A percentile compares a stretch with the other conserved stretches of the same genome.
These are phyloP conservation scores for Exophiala phaeomuriformis DNA, from an alignment of 2,329 filamentous ascomycete species.

Conservation along the genomic window DNA sequence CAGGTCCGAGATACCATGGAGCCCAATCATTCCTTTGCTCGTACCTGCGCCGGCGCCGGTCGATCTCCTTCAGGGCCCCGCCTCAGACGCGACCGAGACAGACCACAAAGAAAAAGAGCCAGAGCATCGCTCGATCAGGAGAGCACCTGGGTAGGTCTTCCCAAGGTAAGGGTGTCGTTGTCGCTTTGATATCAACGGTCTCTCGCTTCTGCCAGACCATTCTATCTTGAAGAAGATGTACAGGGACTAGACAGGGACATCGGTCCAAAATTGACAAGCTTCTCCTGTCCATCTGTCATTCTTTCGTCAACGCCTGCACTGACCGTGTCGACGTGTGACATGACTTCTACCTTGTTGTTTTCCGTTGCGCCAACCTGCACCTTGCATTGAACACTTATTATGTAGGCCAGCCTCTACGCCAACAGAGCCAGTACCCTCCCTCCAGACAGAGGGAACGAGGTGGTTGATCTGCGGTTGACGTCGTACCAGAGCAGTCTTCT, in stretches of 20 bases:
- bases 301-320: not conserved
- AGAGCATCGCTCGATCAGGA: not conserved
- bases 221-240: not conserved
- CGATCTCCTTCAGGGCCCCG: slow-evolving; percentile 12
- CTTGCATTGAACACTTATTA: not conserved
- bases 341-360: slow-evolving; percentile 6
- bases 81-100: slow-evolving; percentile 11
- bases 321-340: slow-evolving; percentile 9
- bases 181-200: not conserved
- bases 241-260: not conserved
- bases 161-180: not conserved
- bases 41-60: slow-evolving; percentile 6
- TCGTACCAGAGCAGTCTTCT: not conserved
- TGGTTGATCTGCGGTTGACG: not conserved
- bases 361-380: slow-evolving; percentile 5
- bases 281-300: slow-evolving; percentile 18
- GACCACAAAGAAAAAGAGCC: slow-evolving; percentile 1
- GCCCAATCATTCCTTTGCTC: slow-evolving; percentile 12
- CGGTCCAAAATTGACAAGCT: slow-evolving; percentile 1
- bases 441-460: not conserved
- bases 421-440: not conserved
- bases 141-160: not conserved
- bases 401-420: not conserved
- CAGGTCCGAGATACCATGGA: slow-evolving; percentile 1
- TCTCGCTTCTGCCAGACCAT: not conserved